A percentile compares a stretch with the other conserved stretches of the same genome.
Conservation (phyloP, 805 yeast genomes). For the Kuraishia piskuri region DNA sequence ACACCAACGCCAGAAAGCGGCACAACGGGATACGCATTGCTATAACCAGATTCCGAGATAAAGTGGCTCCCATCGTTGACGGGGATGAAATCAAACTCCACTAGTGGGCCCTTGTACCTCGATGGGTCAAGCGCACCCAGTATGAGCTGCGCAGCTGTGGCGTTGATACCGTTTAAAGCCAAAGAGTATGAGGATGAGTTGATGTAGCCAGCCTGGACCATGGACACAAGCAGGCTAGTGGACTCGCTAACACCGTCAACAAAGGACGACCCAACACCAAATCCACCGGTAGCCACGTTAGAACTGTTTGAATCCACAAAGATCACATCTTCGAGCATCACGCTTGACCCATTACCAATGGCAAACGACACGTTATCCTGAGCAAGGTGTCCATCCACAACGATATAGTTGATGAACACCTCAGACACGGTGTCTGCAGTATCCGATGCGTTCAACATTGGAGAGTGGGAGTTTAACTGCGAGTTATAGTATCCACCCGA, state of each 20-base stretch:
- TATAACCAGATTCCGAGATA: conserved; percentile 19
- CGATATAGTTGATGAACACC: conserved; percentile 14
- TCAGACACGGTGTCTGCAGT: conserved; percentile 9
- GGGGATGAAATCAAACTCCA: conserved; percentile 42
- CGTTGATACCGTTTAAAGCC: conserved; percentile 23
- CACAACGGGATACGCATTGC: conserved; percentile 26
- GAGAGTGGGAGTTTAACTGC: not conserved
- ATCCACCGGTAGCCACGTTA: conserved; percentile 28
- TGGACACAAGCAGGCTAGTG: conserved; percentile 23
- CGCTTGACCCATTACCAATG: not conserved
- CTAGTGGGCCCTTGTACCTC: conserved; percentile 36
- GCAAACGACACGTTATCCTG: conserved; percentile 13
- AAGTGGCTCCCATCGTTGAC: conserved; percentile 14
- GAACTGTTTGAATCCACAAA: conserved; percentile 32
- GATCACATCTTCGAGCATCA: not conserved
- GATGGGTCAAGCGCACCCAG: conserved; percentile 52
- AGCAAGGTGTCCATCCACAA: conserved; percentile 15
- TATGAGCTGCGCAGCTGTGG: conserved; percentile 27
- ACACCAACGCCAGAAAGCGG: conserved; percentile 38
- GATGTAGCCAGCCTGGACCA: conserved; percentile 22
- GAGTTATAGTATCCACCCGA: conserved; percentile 9
- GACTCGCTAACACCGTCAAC: conserved; percentile 11
- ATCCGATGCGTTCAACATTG: not conserved
- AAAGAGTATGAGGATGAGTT: conserved; percentile 35
- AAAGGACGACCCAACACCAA: conserved; percentile 33